These are phyloP conservation scores for Eutrema japonicum DNA, from an alignment of 345 rosid species.

Conservation along the genomic window DNA sequence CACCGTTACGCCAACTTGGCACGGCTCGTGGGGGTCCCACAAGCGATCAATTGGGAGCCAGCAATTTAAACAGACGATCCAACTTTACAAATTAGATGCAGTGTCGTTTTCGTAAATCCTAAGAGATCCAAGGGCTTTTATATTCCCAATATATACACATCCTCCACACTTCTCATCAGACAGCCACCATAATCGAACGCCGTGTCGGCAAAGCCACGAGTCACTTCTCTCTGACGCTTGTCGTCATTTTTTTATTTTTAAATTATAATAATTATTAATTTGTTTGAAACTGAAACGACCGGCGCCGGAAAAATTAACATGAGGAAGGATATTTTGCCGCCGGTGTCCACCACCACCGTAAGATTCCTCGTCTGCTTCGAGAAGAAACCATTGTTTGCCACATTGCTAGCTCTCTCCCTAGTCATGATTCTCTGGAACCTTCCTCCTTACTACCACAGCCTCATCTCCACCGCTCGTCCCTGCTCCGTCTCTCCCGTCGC, in stretches of 20 bases:
- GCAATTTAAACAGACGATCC: slow-evolving; percentile 8
- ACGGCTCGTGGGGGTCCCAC: background rate
- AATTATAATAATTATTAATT: background rate
- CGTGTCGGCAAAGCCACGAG: slow-evolving; percentile 45
- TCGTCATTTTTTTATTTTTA: background rate
- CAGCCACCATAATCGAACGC: slow-evolving; percentile 14
- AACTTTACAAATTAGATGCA: slow-evolving; percentile 18
- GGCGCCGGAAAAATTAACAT: slow-evolving; percentile 37
- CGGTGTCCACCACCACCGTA: slow-evolving; percentile 46
- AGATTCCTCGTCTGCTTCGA: slow-evolving; percentile 58
- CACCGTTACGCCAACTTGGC: slow-evolving; percentile 32
- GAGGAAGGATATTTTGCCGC: slow-evolving; percentile 58
- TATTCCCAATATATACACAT: too few species aligned
- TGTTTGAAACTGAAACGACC: background rate
- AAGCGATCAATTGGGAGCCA: slow-evolving; percentile 32
- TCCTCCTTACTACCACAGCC: slow-evolving; percentile 73
- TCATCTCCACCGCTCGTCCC: slow-evolving; percentile 58
- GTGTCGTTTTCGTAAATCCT: slow-evolving; percentile 41
- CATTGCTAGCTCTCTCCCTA: slow-evolving; percentile 68
- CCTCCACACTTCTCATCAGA: background rate
- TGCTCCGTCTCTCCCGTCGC: slow-evolving; percentile 41
- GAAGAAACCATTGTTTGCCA: slow-evolving; percentile 64
- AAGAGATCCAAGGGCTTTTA: slow-evolving; percentile 33
- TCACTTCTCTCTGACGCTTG: slow-evolving; percentile 34
- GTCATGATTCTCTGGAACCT: slow-evolving; percentile 76